These are phyloP conservation scores for Evansstolkia leycettana DNA, from an alignment of 495 filamentous ascomycete species.

Conservation along the genomic window DNA sequence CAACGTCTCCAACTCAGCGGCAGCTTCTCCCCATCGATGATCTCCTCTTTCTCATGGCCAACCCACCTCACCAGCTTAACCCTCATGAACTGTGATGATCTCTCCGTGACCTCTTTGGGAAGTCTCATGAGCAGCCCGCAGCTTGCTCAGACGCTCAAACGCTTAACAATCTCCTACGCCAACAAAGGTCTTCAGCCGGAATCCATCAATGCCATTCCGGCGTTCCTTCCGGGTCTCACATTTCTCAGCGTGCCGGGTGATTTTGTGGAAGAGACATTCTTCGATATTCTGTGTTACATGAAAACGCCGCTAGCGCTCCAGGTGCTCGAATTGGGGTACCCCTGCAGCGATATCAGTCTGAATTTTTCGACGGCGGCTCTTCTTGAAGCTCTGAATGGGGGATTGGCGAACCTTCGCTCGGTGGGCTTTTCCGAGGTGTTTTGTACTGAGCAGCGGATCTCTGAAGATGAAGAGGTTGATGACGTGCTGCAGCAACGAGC, in stretches of 20 bases:
- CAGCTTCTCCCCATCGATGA: slow-evolving; percentile 8
- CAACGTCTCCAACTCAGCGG: slow-evolving; percentile 15
- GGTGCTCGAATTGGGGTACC: slow-evolving; percentile 13
- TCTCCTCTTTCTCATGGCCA: slow-evolving; percentile 20
- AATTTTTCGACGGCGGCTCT: slow-evolving; percentile 10
- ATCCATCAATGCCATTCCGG: slow-evolving; percentile 14
- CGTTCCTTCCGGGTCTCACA: slow-evolving; percentile 12
- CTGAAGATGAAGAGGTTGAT: slow-evolving; percentile 17
- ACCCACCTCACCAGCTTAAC: slow-evolving; percentile 12
- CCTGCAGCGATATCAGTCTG: slow-evolving; percentile 7
- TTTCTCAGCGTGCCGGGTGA: slow-evolving; percentile 22
- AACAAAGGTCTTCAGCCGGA: slow-evolving; percentile 16
- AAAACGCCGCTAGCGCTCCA: slow-evolving; percentile 8
- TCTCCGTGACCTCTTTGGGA: slow-evolving; percentile 13
- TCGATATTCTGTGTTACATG: slow-evolving; percentile 13
- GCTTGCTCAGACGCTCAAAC: slow-evolving; percentile 9
- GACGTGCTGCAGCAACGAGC: slow-evolving; percentile 9
- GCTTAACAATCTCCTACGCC: slow-evolving; percentile 14
- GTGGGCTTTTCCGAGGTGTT: slow-evolving; percentile 13
- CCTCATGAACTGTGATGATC: slow-evolving; percentile 16
- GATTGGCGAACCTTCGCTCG: slow-evolving; percentile 12
- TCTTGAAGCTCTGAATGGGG: slow-evolving; percentile 9
- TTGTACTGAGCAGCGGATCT: slow-evolving; percentile 5
- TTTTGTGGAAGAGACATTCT: slow-evolving; percentile 15
- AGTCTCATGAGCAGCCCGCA: slow-evolving; percentile 12